A percentile compares a stretch with the other conserved stretches of the same genome.
Conservation (phyloP, 2,329 filamentous ascomycete genomes). For the Colletotrichum sp. region DNA sequence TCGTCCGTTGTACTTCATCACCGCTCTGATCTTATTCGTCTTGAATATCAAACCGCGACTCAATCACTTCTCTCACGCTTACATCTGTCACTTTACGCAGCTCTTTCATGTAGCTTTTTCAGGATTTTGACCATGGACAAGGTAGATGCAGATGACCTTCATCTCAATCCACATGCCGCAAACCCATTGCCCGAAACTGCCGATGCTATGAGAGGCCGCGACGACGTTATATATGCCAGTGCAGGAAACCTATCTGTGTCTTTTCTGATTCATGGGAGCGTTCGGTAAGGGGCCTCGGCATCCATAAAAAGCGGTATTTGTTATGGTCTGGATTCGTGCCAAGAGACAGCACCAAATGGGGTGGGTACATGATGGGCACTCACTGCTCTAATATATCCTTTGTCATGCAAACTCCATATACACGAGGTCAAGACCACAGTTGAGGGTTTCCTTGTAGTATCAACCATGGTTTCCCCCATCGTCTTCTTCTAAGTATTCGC, state of each 20-base stretch:
- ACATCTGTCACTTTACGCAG: neutral
- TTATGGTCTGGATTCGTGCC: neutral
- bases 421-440: neutral
- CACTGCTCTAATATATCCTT: neutral
- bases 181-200: too few relatives aligned
- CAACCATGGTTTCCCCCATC: fast-evolving
- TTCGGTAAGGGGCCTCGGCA: fast-evolving
- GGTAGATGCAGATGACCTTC: fast-evolving
- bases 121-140: fast-evolving
- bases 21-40: neutral
- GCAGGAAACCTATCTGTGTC: too few relatives aligned
- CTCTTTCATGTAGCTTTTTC: fast-evolving
- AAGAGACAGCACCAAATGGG: neutral
- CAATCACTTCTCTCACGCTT: too few relatives aligned
- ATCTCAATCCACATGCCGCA: neutral
- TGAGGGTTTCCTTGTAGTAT: too few relatives aligned
- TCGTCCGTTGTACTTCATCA: fast-evolving
- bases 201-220: too few relatives aligned
- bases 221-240: too few relatives aligned
- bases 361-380: too few relatives aligned
- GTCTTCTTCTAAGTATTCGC: neutral
- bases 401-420: neutral
- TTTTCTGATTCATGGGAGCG: neutral
- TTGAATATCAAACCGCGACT: too few relatives aligned
- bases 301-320: fast-evolving